These are phyloP conservation scores for Tilletia caries DNA, from an alignment of 1,284 basidiomycete species.

Conservation along the genomic window DNA sequence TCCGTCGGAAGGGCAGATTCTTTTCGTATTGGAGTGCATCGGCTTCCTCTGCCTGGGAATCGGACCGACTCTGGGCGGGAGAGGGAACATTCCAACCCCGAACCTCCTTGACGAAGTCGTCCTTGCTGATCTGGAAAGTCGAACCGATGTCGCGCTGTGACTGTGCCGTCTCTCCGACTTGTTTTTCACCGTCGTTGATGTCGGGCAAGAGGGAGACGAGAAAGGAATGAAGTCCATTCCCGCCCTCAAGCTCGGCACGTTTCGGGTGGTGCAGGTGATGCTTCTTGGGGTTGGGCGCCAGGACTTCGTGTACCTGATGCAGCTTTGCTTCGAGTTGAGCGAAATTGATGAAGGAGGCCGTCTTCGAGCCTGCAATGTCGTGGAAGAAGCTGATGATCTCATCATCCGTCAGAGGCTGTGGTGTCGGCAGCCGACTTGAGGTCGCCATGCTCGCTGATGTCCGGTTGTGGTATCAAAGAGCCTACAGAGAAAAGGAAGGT, in stretches of 20 bases:
- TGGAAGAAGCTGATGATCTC: conserved; percentile 16
- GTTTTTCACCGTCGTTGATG: neutral
- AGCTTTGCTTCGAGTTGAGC: conserved; percentile 12
- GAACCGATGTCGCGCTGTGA: neutral
- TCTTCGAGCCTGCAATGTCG: conserved; percentile 11
- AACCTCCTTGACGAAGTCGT: conserved; percentile 12
- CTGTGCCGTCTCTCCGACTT: neutral
- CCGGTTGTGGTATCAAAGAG: too few species aligned
- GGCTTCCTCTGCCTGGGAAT: neutral
- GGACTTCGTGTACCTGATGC: conserved; percentile 1
- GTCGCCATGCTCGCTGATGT: too few species aligned
- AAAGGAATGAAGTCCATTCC: conserved; percentile 15
- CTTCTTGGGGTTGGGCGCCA: neutral
- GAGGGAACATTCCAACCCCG: conserved; percentile 14
- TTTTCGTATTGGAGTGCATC: neutral
- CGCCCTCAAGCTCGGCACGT: neutral
- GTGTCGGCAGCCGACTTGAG: too few species aligned
- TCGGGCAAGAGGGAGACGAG: conserved; percentile 12
- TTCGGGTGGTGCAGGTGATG: neutral
- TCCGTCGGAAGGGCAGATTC: neutral
- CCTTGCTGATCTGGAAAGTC: neutral
- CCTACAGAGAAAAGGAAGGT: too few species aligned
- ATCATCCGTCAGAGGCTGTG: neutral
- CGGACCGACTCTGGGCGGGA: conserved; percentile 5
- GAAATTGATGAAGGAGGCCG: conserved; percentile 16